Base-by-base conservation (phyloP, 108 stramenopile genomes). In the Craspedostauros australis region DNA sequence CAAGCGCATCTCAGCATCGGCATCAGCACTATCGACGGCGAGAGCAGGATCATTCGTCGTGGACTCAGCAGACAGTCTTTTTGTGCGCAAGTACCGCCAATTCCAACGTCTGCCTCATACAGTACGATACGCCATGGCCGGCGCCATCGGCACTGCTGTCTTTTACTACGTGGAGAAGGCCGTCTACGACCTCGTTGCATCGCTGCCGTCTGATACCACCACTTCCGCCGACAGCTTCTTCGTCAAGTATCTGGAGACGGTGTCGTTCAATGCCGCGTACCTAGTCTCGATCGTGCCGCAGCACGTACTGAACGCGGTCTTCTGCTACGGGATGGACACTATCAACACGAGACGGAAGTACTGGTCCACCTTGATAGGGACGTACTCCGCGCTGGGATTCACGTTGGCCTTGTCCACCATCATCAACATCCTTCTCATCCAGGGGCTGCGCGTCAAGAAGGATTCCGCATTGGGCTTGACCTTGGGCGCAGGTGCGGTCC, bases 311-410 rank as follows among this genome's bases (percentile, higher is more conserved):
- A 40, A 55, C 27, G 54, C 54, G 2, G 40, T 39, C 23, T 5
- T 55, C 15, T 20, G 20, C 15, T 55, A 43, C 38, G 54, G 54
- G 15, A n/a, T 41, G 54, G 40, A 55, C 39, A 55, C 54, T 15
- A 44, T 55, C 4, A n/a, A 27, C 14, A 55, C 41, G 19, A 55
- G 39, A 41, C 40, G 43, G 27, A 55, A 55, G 54, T 55, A 55
- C 27, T 14, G 18, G 19, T 3, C n/a, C 3, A 55, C 41, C 9
- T 26, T 55, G 5, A 12, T n/a, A 1, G 54, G 54, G 15, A 12
- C 39, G 19, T 55, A 55, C 19, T 39, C 54, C 9, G 54, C 54
- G 54, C 36, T 21, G 26, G 12, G 33, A 6, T 20, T 23, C 19
- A 51, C 50, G 22, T 34, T 51, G 3, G n/a, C 37, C 12, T 29